These are phyloP conservation scores for Biscogniauxia mediterranea DNA, from an alignment of 2,329 filamentous ascomycete genomes.

Conservation along the genomic window DNA sequence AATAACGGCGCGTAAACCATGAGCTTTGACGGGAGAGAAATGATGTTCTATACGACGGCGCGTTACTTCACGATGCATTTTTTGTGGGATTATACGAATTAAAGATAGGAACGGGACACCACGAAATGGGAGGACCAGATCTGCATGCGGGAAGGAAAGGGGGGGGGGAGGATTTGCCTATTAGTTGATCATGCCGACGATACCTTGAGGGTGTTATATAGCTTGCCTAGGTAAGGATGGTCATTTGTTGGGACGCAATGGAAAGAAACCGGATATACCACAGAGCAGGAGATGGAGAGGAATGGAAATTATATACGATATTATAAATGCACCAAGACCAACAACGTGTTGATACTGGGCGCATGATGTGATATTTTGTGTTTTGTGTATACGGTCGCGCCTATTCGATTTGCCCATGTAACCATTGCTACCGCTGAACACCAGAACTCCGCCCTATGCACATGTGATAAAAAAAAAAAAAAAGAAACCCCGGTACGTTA, in stretches of 20 bases:
- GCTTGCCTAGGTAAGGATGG: not conserved
- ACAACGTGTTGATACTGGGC: not conserved
- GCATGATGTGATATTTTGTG: not conserved
- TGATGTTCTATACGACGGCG: not conserved
- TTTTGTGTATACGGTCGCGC: not conserved
- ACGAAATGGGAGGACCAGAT: not conserved
- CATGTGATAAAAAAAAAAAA: not conserved
- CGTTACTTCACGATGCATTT: not conserved
- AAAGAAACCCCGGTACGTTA: not conserved
- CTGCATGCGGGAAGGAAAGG: no score
- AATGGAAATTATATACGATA: not conserved
- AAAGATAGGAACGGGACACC: no score
- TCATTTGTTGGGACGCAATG: not conserved
- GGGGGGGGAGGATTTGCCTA: not conserved
- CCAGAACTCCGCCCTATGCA: slow-evolving; percentile 28
- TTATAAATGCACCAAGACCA: not conserved
- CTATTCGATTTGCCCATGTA: not conserved
- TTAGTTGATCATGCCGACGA: not conserved
- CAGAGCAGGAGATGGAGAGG: not conserved
- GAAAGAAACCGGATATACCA: not conserved
- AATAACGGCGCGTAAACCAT: not conserved
- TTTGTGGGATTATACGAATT: not conserved
- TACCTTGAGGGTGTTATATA: not conserved
- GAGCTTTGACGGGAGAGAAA: slow-evolving; percentile 7
- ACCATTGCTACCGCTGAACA: slow-evolving; percentile 10